These are phyloP conservation scores for Spiraea crenata DNA, from an alignment of 331 rosid genomes.

Conservation along the genomic window DNA sequence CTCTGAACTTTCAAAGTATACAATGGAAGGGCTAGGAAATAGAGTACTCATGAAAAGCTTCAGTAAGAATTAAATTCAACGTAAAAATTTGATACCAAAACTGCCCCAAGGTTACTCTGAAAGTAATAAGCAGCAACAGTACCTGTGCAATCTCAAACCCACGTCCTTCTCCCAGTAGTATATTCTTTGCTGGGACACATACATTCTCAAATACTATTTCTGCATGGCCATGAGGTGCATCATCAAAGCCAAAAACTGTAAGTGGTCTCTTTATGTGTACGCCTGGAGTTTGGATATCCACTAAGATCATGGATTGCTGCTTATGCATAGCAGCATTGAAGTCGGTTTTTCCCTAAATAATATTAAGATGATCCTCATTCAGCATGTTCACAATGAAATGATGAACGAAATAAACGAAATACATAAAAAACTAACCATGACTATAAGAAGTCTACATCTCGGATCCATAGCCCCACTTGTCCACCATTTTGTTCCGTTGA, in stretches of 20 bases:
- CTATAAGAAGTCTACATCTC: constrained; percentile 79
- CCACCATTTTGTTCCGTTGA: constrained; percentile 97
- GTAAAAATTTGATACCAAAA: neutral
- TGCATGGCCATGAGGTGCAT: constrained; percentile 98
- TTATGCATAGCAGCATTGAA: constrained; percentile 70
- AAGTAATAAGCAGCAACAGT: constrained; percentile 19
- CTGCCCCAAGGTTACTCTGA: neutral
- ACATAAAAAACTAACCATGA: constrained; percentile 68
- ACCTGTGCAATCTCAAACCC: constrained; percentile 99
- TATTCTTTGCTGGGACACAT: constrained; percentile 66
- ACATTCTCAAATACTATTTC: constrained; percentile 82
- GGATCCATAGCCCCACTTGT: constrained; percentile 99
- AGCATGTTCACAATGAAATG: constrained; percentile 15
- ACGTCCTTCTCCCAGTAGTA: constrained; percentile 89
- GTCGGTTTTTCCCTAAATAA: constrained; percentile 85
- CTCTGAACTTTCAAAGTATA: neutral
- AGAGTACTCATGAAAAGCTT: neutral
- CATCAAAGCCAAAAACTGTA: constrained; percentile 89
- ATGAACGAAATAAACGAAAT: constrained; percentile 11
- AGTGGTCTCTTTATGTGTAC: constrained; percentile 76
- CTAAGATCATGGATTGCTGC: constrained; percentile 97
- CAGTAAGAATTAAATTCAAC: neutral
- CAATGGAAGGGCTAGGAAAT: neutral
- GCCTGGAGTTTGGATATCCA: constrained; percentile 81
- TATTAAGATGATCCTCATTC: constrained; percentile 24